Evolutionary conservation across 352 stramenopile species (phyloP), one percentile per base, ranked within the genome.

Genomic region (Phytopythium oedochilum): DNA sequence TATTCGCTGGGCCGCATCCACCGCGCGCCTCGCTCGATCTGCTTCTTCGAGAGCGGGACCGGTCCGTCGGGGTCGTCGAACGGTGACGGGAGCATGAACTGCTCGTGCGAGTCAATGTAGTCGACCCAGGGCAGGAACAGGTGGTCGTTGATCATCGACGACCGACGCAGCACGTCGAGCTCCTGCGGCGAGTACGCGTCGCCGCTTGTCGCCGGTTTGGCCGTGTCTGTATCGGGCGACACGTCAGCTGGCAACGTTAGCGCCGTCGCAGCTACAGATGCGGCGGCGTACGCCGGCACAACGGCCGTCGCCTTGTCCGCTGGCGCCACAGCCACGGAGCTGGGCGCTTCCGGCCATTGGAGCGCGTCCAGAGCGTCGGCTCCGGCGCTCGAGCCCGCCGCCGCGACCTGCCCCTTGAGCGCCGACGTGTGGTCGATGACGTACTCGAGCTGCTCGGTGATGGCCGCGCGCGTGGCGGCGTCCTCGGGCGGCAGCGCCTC

Each of bases 101-200:
- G 73, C 46, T 92, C 76, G 5, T 83, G 59, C 0, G 66, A 48
- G 50, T 92, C 79, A 14, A 88, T 43, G 55, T 85, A 69, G 59
- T 90, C 73, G 9, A 91, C 54, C 83, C 83, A 96, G 26, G 86
- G 86, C 12, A 92, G 68, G 53, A 94, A 96, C 22, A 96, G 42
- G 44, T 90, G 75, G 9, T 66, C 83, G 56, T 96, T 95, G 58
- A 96, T 94, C 51, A 71, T 65, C 5, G 85, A 94, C 11, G 87
- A 95, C 5, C 81, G 73, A 6, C 80, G 76, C 26, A 96, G 66
- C 35, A 96, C 83, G 39, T 91, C 76, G 20, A 92, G 61, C 51
- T 96, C 86, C 47, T 83, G 68, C 0, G 53, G 47, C 0, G 80
- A 81, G 63, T 92, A 92, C 8, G 59, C 70, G 0, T 63, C 42